Evolutionary conservation across 345 rosid genomes (phyloP), one percentile per base, ranked within the genome.

Genomic region (Microcos paniculata): DNA sequence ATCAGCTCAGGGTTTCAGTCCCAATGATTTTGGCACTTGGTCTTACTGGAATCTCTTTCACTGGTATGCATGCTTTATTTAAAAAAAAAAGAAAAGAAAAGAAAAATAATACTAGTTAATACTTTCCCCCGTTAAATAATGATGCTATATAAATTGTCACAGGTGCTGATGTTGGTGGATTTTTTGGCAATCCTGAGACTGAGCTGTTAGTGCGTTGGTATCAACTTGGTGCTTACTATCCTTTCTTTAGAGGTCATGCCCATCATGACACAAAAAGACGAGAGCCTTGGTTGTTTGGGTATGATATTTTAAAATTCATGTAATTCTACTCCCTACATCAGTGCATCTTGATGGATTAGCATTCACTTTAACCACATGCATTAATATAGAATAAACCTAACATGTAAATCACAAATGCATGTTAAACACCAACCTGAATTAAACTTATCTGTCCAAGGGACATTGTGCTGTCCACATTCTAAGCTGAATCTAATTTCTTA

Each of bases 121-220:
- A 28, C 8, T 40, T 62, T 28, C 71, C 8, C 26, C 15, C 7
- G 49, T 57, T 46, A 64, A 51, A 62, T 57, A 45, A 78, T 15
- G 71, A 76, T 48, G 23, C 73, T 61, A 55, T 61, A 40, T 38
- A 53, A 75, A 67, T 46, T 71, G 61, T 80, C 67, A 43, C 79
- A 96, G 98, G 99, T 80, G 99, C 99, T 63, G 99, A 96, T 82
- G 86, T 96, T 76, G 98, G 98, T 79, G 99, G 99, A 2, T 96
- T 88, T 83, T 96, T 96, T 76, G 98, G 99, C 77, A 94, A 96
- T 83, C 97, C 98, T 75, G 97, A 91, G 66, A 86, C 97, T 35
- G 94, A 94, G 85, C 81, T 96, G 70, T 80, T 96, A 62, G 95
- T 96, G 76, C 97, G 98, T 69, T 96, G 99, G 99, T 96, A 94